Base-by-base conservation (phyloP, 2,329 filamentous ascomycete genomes). In the Verticillium albo-atrum region DNA sequence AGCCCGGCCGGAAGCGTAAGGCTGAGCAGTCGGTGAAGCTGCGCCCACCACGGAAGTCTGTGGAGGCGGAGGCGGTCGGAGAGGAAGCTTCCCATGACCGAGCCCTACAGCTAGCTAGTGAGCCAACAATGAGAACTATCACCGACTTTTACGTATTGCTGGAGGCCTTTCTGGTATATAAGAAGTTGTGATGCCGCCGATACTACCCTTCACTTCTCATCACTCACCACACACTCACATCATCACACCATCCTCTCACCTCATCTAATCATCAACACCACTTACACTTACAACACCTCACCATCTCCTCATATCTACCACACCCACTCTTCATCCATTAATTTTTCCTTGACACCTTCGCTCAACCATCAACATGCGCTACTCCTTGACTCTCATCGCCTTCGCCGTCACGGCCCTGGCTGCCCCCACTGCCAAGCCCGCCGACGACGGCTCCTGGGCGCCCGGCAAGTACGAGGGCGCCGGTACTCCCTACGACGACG, bases 391-490 rank as follows among this genome's bases (percentile, higher is more conserved):
- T 32, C 26, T 63, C 50, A 23, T 63, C 55, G 60, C 62, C 62
- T 58, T 63, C 34, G 62, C 62, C 35, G 62, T 53, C 35, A 61
- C 60, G 54, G 60, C 58, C 28, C 57, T 63, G 6, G 61, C 61
- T 27, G 50, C 60, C n/a, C 61, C 61, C 30, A 55, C 60, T 27
- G 42, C 57, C 9, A 54, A 59, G 55, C 58, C 58, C 32, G 35
- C 34, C 52, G 60, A 62, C 52, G 57, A 58, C 20, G 60, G 60
- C 27, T 51, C 51, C 7, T 61, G 60, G 60, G n/a, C 35, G 14
- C 30, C 34, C 3, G 58, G 58, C 3, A 58, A 57, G 47, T 60
- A 60, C 54, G 58, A 59, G 54, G 58, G 58, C 32, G 26, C 15
- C 15, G 54, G 30, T 2, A 59, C 58, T 12, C 28, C 28, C 28